A percentile compares a stretch with the other conserved stretches of the same genome.
Evolutionary conservation across 2,329 filamentous ascomycete genomes (phyloP).

Genomic region (Ophiocordyceps sinensis): DNA sequence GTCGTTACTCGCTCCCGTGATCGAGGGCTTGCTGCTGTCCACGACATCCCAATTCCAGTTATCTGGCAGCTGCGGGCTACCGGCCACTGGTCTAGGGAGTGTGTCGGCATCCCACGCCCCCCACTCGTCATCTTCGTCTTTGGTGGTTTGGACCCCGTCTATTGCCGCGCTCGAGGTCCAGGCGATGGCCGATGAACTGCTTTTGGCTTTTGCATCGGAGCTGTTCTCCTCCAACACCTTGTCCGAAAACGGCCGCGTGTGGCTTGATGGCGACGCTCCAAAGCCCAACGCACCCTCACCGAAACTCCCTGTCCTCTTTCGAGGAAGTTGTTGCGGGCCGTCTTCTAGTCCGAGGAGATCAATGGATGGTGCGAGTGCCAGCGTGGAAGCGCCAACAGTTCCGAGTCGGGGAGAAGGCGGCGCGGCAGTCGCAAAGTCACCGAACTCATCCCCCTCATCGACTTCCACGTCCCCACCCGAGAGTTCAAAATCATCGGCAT

Average conservation of each 20-base stretch:
- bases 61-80: slow-evolving; percentile 8
- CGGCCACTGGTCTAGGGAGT: slow-evolving; percentile 6
- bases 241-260: slow-evolving; percentile 32
- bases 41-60: slow-evolving; percentile 38
- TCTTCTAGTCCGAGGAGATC: slow-evolving; percentile 27
- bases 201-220: slow-evolving; percentile 17
- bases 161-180: slow-evolving; percentile 20
- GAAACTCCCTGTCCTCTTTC: slow-evolving; percentile 11
- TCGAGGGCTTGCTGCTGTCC: slow-evolving; percentile 14
- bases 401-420: slow-evolving; percentile 5
- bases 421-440: slow-evolving; percentile 40
- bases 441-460: slow-evolving; percentile 41
- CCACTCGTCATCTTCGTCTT: slow-evolving; percentile 31
- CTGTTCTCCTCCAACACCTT: slow-evolving; percentile 24
- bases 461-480: slow-evolving; percentile 27
- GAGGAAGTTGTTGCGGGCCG: slow-evolving; percentile 8
- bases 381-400: slow-evolving; percentile 6
- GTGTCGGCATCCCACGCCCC: slow-evolving; percentile 29
- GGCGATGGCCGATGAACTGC: slow-evolving; percentile 26
- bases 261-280: slow-evolving; percentile 13
- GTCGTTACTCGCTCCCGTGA: slow-evolving; percentile 13
- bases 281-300: slow-evolving; percentile 15
- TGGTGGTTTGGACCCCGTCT: slow-evolving; percentile 8
- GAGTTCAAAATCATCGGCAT: slow-evolving; percentile 41
- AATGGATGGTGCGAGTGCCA: slow-evolving; percentile 14